Percentiles rank a stretch among this genome's conserved stretches.
Conservation (phyloP, 177 flowering plant genomes). For the Vitis hybrid region DNA sequence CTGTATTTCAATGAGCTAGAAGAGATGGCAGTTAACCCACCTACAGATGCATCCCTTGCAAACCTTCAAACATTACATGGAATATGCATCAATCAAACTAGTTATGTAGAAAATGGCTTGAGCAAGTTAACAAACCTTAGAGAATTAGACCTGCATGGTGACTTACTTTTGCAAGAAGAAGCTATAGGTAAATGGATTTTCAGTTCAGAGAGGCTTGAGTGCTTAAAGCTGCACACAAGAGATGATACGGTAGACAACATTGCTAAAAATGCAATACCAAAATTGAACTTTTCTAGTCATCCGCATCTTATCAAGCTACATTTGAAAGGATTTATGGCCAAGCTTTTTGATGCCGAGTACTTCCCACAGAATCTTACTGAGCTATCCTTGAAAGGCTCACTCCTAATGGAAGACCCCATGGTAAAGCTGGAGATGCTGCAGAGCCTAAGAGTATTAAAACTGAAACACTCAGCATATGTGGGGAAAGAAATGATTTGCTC, state of each 20-base stretch:
- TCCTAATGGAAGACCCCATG: neutral
- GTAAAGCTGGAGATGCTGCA: slow-evolving; percentile 4
- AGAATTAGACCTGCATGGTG: neutral
- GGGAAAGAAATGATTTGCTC: slow-evolving; percentile 9
- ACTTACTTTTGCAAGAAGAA: slow-evolving; percentile 1
- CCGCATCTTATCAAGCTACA: neutral
- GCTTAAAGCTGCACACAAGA: neutral
- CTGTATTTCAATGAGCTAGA: slow-evolving; percentile 1
- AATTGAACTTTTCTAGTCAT: neutral
- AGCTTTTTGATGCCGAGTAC: neutral
- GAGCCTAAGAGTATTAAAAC: neutral
- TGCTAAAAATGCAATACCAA: neutral
- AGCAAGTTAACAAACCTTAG: neutral
- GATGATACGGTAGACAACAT: no score
- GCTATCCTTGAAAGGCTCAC: neutral
- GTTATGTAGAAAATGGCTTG: neutral
- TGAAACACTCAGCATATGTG: neutral
- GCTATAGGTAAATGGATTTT: neutral
- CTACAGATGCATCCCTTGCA: neutral
- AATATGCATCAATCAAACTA: neutral
- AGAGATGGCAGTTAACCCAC: neutral
- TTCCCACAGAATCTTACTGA: slow-evolving; percentile 6
- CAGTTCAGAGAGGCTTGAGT: neutral
- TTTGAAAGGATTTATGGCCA: neutral
- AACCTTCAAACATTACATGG: slow-evolving; percentile 2